phyloP scores from a whole-genome alignment of 2,329 filamentous ascomycete genomes.

The Trichophyton equinum region DNA sequence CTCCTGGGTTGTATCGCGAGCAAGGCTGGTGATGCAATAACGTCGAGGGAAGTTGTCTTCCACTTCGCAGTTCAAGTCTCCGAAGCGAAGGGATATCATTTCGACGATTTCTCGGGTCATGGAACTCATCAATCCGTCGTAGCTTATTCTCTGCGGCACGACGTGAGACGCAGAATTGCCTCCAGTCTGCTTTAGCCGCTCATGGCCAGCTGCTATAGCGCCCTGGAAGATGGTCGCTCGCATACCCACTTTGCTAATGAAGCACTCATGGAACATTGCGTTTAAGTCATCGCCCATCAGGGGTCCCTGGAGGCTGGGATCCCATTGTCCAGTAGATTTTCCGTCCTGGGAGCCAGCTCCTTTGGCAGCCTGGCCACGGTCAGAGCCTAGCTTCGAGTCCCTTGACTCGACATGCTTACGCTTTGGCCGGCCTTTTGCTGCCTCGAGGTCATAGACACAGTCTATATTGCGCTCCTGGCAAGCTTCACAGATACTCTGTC shows the following conservation, averaged over 20 bases:
- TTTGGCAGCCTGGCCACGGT: not conserved
- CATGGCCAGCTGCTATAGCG: slow-evolving; percentile 6
- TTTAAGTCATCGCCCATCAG: slow-evolving; percentile 8
- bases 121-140: slow-evolving; percentile 8
- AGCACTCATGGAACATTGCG: slow-evolving; percentile 8
- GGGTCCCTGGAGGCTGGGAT: slow-evolving; percentile 3
- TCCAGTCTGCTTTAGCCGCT: slow-evolving; percentile 4
- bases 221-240: slow-evolving; percentile 7
- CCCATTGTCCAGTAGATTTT: not conserved
- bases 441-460: slow-evolving; percentile 9
- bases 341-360: not conserved
- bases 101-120: slow-evolving; percentile 9
- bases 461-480: slow-evolving; percentile 9
- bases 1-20: slow-evolving; percentile 5
- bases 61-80: slow-evolving; percentile 7
- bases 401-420: slow-evolving; percentile 7
- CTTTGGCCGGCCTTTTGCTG: slow-evolving; percentile 10
- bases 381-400: not conserved
- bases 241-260: slow-evolving; percentile 4
- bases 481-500: slow-evolving; percentile 9
- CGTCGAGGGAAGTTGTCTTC: slow-evolving; percentile 7
- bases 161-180: not conserved
- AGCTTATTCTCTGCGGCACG: slow-evolving; percentile 5
- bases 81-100: slow-evolving; percentile 9
- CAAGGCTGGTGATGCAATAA: slow-evolving; percentile 9